phyloP scores from a whole-genome alignment of 257 asterid species.

The Cinchona pubescens region DNA sequence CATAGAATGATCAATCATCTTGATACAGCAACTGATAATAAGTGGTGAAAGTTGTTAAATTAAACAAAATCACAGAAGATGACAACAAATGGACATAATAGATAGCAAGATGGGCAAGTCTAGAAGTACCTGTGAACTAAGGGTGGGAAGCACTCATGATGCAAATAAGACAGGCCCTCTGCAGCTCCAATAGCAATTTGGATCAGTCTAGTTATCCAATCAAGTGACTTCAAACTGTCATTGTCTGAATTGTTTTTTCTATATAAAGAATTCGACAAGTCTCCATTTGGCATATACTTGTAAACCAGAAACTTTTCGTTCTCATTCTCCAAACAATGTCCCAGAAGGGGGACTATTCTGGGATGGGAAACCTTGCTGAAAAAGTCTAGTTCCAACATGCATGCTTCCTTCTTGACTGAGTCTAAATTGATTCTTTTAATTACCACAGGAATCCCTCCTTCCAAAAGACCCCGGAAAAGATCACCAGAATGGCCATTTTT shows the following conservation, averaged over 20 bases:
- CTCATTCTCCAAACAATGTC: slow-evolving; percentile 91
- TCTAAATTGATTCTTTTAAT: slow-evolving; percentile 60
- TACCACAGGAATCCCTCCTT: slow-evolving; percentile 68
- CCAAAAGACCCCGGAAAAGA: slow-evolving; percentile 66
- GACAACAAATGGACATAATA: slow-evolving; percentile 8
- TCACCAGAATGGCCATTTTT: slow-evolving; percentile 89
- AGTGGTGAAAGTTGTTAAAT: neutral
- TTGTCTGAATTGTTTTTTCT: slow-evolving; percentile 53
- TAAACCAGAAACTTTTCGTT: slow-evolving; percentile 74
- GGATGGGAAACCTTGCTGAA: slow-evolving; percentile 71
- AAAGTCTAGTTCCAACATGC: slow-evolving; percentile 60
- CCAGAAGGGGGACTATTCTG: slow-evolving; percentile 77
- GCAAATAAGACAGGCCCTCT: slow-evolving; percentile 79
- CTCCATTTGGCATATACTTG: slow-evolving; percentile 80
- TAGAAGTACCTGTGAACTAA: slow-evolving; percentile 81
- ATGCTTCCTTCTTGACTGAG: slow-evolving; percentile 56
- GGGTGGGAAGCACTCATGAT: slow-evolving; percentile 86
- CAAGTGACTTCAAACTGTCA: slow-evolving; percentile 73
- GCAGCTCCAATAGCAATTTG: slow-evolving; percentile 95
- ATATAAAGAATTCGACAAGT: slow-evolving; percentile 77
- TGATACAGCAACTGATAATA: neutral
- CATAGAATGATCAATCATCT: neutral
- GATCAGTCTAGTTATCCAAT: slow-evolving; percentile 94
- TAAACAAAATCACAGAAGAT: neutral
- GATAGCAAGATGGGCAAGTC: slow-evolving; percentile 9